Evolutionary conservation across 208 protist genomes (phyloP).

Genomic region (Phytomonas sp.): DNA sequence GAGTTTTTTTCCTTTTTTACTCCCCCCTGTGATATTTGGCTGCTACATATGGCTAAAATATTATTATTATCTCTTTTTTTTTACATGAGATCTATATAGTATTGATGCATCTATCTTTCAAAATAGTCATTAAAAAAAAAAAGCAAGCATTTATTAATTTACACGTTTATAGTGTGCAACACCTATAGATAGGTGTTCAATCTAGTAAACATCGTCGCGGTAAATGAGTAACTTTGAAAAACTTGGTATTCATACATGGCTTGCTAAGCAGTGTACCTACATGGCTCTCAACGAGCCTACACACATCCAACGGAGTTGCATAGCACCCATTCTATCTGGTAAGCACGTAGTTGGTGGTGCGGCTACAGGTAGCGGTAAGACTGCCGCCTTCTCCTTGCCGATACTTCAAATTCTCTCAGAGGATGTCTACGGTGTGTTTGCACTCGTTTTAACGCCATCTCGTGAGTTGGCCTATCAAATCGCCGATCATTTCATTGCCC

Average conservation of each 20-base stretch:
- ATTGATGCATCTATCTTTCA: constrained; percentile 11
- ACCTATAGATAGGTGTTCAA: background rate
- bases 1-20: background rate
- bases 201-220: background rate
- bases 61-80: background rate
- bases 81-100: background rate
- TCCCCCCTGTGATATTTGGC: background rate
- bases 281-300: constrained; percentile 78
- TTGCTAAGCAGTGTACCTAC: constrained; percentile 66
- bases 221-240: constrained; percentile 56
- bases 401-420: constrained; percentile 92
- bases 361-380: constrained; percentile 97
- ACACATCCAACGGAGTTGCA: constrained; percentile 66
- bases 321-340: constrained; percentile 71
- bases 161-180: background rate
- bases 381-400: constrained; percentile 96
- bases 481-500: constrained; percentile 78
- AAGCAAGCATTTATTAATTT: background rate
- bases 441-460: constrained; percentile 95
- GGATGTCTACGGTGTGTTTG: constrained; percentile 96
- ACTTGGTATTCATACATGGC: constrained; percentile 63
- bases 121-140: constrained; percentile 7
- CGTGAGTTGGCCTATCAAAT: constrained; percentile 96
- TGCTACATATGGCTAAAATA: background rate
- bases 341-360: constrained; percentile 91